Conservation (phyloP, 2,329 filamentous ascomycete species). For the Grosmannia clavigera region DNA sequence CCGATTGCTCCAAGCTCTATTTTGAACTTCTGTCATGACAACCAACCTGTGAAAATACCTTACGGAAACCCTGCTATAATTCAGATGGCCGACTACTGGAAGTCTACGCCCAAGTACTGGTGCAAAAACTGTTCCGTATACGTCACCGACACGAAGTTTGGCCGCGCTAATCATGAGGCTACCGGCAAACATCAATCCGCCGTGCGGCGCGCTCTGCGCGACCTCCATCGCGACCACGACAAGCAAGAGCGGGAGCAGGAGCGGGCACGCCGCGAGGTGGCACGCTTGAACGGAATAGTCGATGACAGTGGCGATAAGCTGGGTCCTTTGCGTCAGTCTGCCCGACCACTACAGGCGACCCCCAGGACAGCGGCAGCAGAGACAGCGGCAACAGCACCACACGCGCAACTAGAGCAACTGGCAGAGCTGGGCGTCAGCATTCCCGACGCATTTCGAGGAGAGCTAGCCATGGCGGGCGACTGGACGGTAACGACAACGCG, state of each 20-base stretch:
- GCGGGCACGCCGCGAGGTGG: conserved; percentile 71
- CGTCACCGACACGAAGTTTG: conserved; percentile 85
- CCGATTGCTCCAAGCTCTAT: too few relatives aligned
- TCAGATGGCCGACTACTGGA: conserved; percentile 96
- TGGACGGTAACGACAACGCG: conserved; percentile 66
- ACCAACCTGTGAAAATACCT: not conserved
- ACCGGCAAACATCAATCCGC: conserved; percentile 74
- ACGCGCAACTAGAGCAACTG: conserved; percentile 76
- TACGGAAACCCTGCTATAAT: not conserved
- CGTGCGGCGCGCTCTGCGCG: conserved; percentile 79
- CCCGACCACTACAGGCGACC: not conserved
- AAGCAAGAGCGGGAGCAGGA: conserved; percentile 71
- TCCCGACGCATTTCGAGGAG: conserved; percentile 62
- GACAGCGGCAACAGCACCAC: conserved; percentile 28
- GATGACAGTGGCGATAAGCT: conserved; percentile 19
- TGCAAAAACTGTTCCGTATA: conserved; percentile 92
- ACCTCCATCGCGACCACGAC: conserved; percentile 77
- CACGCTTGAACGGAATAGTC: conserved; percentile 69
- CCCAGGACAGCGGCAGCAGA: not conserved
- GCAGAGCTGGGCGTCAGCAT: conserved; percentile 77
- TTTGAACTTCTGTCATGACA: too few relatives aligned
- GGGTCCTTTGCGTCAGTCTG: not conserved
- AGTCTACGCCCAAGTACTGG: conserved; percentile 94
- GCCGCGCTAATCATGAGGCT: conserved; percentile 78
- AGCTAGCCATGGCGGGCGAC: conserved; percentile 79